Base-by-base conservation (phyloP, 768 basidiomycete genomes). In the Podaxis carcinomalis region DNA sequence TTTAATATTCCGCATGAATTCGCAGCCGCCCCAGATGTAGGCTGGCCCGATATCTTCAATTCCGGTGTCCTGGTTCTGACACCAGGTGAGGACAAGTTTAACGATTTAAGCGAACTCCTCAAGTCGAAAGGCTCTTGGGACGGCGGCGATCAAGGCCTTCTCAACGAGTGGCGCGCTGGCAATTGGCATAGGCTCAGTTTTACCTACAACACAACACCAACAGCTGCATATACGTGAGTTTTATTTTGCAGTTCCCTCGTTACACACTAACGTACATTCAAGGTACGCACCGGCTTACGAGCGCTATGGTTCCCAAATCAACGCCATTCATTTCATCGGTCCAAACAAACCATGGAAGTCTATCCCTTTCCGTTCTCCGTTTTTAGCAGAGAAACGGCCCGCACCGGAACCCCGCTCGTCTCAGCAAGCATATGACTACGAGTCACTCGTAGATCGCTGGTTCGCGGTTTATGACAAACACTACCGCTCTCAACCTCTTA, bases 31-130 rank as follows among this genome's bases (percentile, higher is more conserved):
- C 95, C 97, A 10, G 97, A 99, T 73, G 92, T 95, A 35, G 97
- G 97, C 66, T 99, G 97, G 97, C 97, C 97, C 42, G 97, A 99
- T 74, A 95, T 97, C 63, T 99, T 99, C 80, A 99, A 99, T 73
- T 96, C 95, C 23, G 97, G 97, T 40, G 88, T 98, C 50, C 82
- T 99, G 75, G 94, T 98, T 54, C 74, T 94, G 39, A 80, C 84
- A 56, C 95, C 95, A 1, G 86, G 87, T 9, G 82, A 90, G 66
- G 85, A 88, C 64, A 94, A 95, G 69, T 99, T 96, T 72, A 77
- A 80, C 5, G 81, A 89, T 55, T 78, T 98, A 60, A 81, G 79
- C 63, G 75, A 81, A 14, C 80, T 97, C 59, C 79, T 95, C 63
- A 84, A 86, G 63, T 75, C 84, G 16, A 89, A 88, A 67, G 96